Conservation (phyloP, 2,329 filamentous ascomycete species). For the Monosporascus ibericus region DNA sequence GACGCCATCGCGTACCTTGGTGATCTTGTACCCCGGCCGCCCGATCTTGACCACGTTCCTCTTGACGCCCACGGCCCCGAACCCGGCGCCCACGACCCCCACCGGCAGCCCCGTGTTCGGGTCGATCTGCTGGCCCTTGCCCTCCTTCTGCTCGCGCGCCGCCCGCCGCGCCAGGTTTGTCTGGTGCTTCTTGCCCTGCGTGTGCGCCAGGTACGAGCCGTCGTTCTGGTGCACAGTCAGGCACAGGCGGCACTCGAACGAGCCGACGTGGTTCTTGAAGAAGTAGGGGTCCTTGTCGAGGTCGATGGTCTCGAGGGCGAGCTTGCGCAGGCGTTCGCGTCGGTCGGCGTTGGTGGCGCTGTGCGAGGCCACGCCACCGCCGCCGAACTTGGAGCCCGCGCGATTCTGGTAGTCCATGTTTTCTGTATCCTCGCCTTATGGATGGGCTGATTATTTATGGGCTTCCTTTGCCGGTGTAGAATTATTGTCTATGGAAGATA, state of each 20-base stretch:
- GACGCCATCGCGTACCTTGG: slow-evolving; percentile 84
- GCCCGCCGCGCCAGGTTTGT: slow-evolving; percentile 94
- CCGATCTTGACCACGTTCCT: slow-evolving; percentile 92
- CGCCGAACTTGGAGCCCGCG: slow-evolving; percentile 95
- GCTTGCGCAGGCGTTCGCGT: slow-evolving; percentile 92
- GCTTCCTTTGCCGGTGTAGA: neutral
- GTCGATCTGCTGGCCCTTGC: slow-evolving; percentile 59
- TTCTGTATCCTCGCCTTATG: neutral
- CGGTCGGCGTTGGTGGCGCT: slow-evolving; percentile 94
- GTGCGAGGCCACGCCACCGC: slow-evolving; percentile 90
- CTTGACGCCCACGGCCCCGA: slow-evolving; percentile 57
- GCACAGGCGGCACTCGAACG: slow-evolving; percentile 95
- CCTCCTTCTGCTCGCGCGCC: slow-evolving; percentile 90
- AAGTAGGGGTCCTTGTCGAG: slow-evolving; percentile 99
- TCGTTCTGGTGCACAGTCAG: slow-evolving; percentile 98
- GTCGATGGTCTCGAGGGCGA: slow-evolving; percentile 97
- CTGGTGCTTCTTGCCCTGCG: slow-evolving; percentile 97
- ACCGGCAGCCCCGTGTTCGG: slow-evolving; percentile 64
- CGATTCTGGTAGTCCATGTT: slow-evolving; percentile 78
- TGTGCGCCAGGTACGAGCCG: slow-evolving; percentile 96
- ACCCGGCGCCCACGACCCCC: slow-evolving; percentile 69
- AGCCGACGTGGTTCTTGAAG: slow-evolving; percentile 99
- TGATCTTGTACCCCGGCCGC: slow-evolving; percentile 94
- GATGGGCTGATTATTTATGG: neutral
- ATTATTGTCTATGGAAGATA: neutral